A percentile compares a stretch with the other conserved stretches of the same genome.
Evolutionary conservation across 768 basidiomycete genomes (phyloP).

Genomic region (Suillus fuscotomentosus): DNA sequence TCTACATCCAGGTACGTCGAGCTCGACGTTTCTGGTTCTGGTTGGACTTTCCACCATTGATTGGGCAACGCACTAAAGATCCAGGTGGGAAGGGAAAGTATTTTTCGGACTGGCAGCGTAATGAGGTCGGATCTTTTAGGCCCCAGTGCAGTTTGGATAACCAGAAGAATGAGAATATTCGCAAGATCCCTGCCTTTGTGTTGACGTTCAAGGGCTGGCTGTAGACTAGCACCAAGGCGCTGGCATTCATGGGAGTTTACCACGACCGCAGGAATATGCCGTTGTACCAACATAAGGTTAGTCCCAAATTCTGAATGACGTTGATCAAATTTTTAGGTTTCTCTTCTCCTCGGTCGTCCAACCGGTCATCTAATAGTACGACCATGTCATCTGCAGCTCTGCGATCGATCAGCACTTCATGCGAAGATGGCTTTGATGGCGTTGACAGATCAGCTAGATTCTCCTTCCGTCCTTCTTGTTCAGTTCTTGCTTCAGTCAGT

Average conservation of each 20-base stretch:
- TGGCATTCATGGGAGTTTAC: no score
- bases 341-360: no score
- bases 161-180: background rate
- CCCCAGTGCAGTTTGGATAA: background rate
- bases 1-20: background rate
- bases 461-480: constrained; percentile 21
- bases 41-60: background rate
- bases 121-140: background rate
- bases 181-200: background rate
- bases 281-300: background rate
- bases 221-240: background rate
- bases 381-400: background rate
- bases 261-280: no score
- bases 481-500: constrained; percentile 69
- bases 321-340: background rate
- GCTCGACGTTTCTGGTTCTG: background rate
- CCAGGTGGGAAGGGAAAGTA: background rate
- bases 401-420: constrained; percentile 37
- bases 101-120: background rate
- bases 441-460: constrained; percentile 80
- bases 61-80: background rate
- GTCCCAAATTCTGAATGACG: no score
- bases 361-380: background rate
- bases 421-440: constrained; percentile 56
- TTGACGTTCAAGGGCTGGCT: no score